Conservation (phyloP, 1,139 yeast species). For the Pichia sp. region DNA sequence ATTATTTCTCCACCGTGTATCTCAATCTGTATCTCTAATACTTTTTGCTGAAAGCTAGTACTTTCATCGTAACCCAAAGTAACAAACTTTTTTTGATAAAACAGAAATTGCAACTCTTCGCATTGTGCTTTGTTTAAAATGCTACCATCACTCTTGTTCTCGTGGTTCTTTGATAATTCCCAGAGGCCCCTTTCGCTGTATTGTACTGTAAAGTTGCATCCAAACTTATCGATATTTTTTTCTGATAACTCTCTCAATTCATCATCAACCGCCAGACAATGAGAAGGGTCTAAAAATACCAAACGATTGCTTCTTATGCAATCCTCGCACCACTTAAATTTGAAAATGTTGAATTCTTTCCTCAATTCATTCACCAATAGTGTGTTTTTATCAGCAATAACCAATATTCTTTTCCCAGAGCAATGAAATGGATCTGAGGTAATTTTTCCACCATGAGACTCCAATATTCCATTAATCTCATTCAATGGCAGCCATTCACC, state of each 20-base stretch:
- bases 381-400: slow-evolving; percentile 49
- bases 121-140: neutral
- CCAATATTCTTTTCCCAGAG: slow-evolving; percentile 28
- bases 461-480: slow-evolving; percentile 40
- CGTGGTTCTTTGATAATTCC: slow-evolving; percentile 25
- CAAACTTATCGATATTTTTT: slow-evolving; percentile 44
- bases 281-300: slow-evolving; percentile 57
- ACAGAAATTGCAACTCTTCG: neutral
- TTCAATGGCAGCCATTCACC: slow-evolving; percentile 29
- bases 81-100: slow-evolving; percentile 7
- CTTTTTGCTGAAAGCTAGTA: slow-evolving; percentile 9
- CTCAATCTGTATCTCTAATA: slow-evolving; percentile 28
- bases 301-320: slow-evolving; percentile 45
- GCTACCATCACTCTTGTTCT: neutral
- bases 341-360: slow-evolving; percentile 53
- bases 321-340: slow-evolving; percentile 70
- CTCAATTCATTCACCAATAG: slow-evolving; percentile 43
- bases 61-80: slow-evolving; percentile 17
- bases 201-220: slow-evolving; percentile 47
- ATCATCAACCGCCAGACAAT: slow-evolving; percentile 42
- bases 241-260: slow-evolving; percentile 25
- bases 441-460: slow-evolving; percentile 49
- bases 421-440: slow-evolving; percentile 19
- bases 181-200: slow-evolving; percentile 37
- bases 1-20: slow-evolving; percentile 37